Percentiles rank a stretch among this genome's conserved stretches.
Evolutionary conservation across 2,329 filamentous ascomycete genomes (phyloP).

Genomic region (Aspergillus sp.): DNA sequence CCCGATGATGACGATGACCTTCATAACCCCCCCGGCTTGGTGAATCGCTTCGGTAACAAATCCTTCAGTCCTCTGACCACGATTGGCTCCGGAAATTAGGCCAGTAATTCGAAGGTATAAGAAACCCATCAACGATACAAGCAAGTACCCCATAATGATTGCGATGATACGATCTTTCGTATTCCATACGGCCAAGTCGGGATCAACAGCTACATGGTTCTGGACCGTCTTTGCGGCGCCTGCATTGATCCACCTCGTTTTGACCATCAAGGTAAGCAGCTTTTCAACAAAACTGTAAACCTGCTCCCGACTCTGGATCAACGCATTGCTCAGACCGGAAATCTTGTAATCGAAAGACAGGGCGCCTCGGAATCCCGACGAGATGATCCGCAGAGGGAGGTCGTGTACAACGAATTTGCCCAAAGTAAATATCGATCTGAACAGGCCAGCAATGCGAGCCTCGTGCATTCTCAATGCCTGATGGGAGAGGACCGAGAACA

Average conservation of each 20-base stretch:
- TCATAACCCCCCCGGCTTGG: constrained; percentile 93
- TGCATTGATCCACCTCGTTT: constrained; percentile 19
- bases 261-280: constrained; percentile 14
- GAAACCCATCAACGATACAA: constrained; percentile 63
- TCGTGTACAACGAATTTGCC: constrained; percentile 37
- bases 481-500: constrained; percentile 69
- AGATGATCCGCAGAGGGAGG: constrained; percentile 25
- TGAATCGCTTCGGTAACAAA: constrained; percentile 68
- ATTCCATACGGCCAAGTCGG: constrained; percentile 58
- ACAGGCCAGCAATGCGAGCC: constrained; percentile 37
- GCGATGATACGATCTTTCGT: constrained; percentile 61
- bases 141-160: constrained; percentile 69
- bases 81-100: constrained; percentile 52
- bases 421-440: constrained; percentile 32
- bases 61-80: constrained; percentile 56
- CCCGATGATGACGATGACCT: constrained; percentile 95
- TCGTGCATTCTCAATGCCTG: constrained; percentile 57
- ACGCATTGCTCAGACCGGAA: constrained; percentile 9
- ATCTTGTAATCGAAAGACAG: constrained; percentile 13
- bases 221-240: constrained; percentile 12
- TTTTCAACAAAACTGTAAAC: constrained; percentile 14
- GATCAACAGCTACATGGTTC: constrained; percentile 36
- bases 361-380: constrained; percentile 15
- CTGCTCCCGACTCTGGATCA: constrained; percentile 12
- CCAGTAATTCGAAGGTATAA: constrained; percentile 68